Conservation (phyloP, 257 asterid genomes). For the Prunella vulgaris region DNA sequence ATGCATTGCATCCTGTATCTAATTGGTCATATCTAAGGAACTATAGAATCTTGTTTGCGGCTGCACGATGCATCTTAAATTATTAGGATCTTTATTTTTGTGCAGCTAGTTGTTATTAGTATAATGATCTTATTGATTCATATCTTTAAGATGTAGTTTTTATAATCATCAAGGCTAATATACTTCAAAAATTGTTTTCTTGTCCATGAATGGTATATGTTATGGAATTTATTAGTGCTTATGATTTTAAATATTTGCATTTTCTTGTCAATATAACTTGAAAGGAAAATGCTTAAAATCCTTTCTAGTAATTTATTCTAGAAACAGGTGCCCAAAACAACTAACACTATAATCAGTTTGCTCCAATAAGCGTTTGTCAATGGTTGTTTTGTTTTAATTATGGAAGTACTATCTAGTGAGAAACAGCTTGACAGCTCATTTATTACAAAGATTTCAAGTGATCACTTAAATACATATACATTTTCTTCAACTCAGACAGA, state of each 20-base stretch:
- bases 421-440: background rate
- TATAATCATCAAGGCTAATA: background rate
- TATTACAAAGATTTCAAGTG: background rate
- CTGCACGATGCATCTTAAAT: background rate
- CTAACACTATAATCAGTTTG: background rate
- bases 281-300: background rate
- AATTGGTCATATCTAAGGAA: background rate
- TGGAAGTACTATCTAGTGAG: background rate
- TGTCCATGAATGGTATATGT: background rate
- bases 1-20: conserved; percentile 6
- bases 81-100: background rate
- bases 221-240: background rate
- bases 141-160: background rate
- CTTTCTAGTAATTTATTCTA: background rate
- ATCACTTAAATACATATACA: background rate
- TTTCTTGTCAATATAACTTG: background rate
- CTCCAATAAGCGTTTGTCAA: background rate
- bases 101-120: background rate
- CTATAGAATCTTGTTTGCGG: background rate
- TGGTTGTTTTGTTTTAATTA: background rate
- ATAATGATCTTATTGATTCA: background rate
- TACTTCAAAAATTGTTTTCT: background rate
- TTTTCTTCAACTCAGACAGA: background rate
- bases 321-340: background rate
- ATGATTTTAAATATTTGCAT: background rate